Evolutionary conservation across 345 rosid genomes (phyloP), one percentile per base, ranked within the genome.

Genomic region (rapeseed (Brassica napus)): DNA sequence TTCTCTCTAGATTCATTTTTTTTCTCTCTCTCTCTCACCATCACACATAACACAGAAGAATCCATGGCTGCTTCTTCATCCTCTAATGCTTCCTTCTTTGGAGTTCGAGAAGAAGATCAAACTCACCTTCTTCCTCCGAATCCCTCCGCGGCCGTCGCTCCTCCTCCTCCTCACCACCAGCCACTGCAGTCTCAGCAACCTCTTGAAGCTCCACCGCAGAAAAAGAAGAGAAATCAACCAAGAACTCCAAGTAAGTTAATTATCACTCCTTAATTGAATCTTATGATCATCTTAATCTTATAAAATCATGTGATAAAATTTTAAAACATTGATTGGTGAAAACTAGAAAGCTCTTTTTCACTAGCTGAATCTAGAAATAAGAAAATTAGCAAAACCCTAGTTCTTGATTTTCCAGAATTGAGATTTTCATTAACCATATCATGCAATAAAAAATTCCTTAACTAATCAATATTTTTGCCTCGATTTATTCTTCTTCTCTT

Each of bases 161-260:
- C 64, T 59, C 66, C 64, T 59, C 66, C 86, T 30, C 81, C 47
- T 12, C 83, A 75, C 8, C 77, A 61, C 49, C 78, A 68, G 9
- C 79, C 57, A 4, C 73, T 79, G 64, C 81, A 82, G 8, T 76
- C 31, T 6, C 83, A 79, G 66, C 77, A 83, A 68, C 73, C 88
- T 6, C 85, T 77, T 37, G 77, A 82, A 24, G 83, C 82, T 55
- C 89, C 85, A 64, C 85, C 89, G 5, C 93, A 73, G 84, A 91
- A 87, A 86, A 91, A 86, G 79, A 88, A 76, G 76, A 82, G 96
- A 85, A 91, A 91, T 78, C 96, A 89, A 67, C 93, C 96, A 65
- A 92, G 93, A 85, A 86, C 85, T 69, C 92, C 96, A 82, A 85
- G 96, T 86, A 89, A 86, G 91, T 89, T 44, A 21, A 35, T 34